phyloP scores from a whole-genome alignment of 2,329 filamentous ascomycete genomes.

The Ceratocystis harringtonii region DNA sequence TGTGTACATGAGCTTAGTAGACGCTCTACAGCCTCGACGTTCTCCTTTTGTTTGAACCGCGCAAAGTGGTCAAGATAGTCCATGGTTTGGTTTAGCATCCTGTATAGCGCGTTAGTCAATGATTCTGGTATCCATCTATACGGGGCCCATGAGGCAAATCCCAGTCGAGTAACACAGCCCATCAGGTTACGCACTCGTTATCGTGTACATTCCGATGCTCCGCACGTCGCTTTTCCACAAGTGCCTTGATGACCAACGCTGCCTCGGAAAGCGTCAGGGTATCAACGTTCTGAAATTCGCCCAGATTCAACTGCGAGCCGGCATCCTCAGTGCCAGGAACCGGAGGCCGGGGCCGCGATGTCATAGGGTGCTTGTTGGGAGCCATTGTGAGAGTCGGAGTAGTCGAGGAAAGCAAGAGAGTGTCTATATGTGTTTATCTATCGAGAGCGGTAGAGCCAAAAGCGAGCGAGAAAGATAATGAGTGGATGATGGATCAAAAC shows the following conservation, averaged over 20 bases:
- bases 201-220: slow-evolving; percentile 71
- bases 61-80: slow-evolving; percentile 92
- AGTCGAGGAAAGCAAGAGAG: neutral
- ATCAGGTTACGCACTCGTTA: slow-evolving; percentile 51
- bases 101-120: slow-evolving; percentile 22
- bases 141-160: neutral
- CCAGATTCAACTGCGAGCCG: slow-evolving; percentile 63
- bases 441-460: neutral
- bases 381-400: slow-evolving; percentile 5
- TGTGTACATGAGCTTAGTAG: slow-evolving; percentile 65
- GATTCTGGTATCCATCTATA: neutral
- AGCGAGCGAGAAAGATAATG: neutral
- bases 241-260: slow-evolving; percentile 76
- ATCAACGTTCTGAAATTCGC: slow-evolving; percentile 85
- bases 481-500: neutral
- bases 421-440: neutral
- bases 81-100: slow-evolving; percentile 71
- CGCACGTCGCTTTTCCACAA: slow-evolving; percentile 64
- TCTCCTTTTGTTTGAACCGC: slow-evolving; percentile 88
- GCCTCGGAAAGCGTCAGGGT: slow-evolving; percentile 88
- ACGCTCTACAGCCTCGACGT: slow-evolving; percentile 84
- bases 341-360: slow-evolving; percentile 52
- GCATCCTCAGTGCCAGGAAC: slow-evolving; percentile 78
- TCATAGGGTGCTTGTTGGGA: slow-evolving; percentile 21
- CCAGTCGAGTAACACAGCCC: neutral